These are phyloP conservation scores for Coniella vitis DNA, from an alignment of 2,329 filamentous ascomycete species.

Conservation along the genomic window DNA sequence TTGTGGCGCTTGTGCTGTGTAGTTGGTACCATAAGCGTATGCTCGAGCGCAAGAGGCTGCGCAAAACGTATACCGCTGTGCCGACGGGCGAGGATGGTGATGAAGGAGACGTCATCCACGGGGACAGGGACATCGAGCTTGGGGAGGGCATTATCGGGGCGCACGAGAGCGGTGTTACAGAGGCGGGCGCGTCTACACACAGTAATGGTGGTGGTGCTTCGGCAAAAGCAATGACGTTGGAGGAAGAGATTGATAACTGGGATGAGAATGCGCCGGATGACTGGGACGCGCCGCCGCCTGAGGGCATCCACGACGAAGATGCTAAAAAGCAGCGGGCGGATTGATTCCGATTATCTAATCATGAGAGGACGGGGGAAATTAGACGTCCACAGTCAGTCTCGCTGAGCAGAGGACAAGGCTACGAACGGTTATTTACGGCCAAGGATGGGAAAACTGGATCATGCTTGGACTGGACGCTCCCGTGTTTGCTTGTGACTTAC, in stretches of 20 bases:
- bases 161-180: constrained; percentile 61
- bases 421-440: neutral
- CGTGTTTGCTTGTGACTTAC: neutral
- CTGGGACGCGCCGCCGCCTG: constrained; percentile 43
- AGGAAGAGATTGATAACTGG: constrained; percentile 88
- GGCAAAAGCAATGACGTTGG: constrained; percentile 42
- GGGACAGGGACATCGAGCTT: constrained; percentile 70
- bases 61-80: constrained; percentile 65
- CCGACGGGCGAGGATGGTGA: constrained; percentile 51
- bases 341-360: constrained; percentile 5
- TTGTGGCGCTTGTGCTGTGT: constrained; percentile 64
- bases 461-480: neutral
- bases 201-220: constrained; percentile 24
- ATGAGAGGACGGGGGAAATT: too few relatives aligned
- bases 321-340: constrained; percentile 24
- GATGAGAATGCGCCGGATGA: constrained; percentile 69
- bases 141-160: constrained; percentile 45
- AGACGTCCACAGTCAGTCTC: too few relatives aligned
- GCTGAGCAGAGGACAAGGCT: neutral
- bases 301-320: constrained; percentile 13
- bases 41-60: constrained; percentile 76
- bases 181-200: constrained; percentile 11
- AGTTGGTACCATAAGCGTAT: constrained; percentile 94
- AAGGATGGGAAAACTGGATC: too few relatives aligned
- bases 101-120: constrained; percentile 50